These are phyloP conservation scores for Xylaria grammica DNA, from an alignment of 495 filamentous ascomycete genomes.

Conservation along the genomic window DNA sequence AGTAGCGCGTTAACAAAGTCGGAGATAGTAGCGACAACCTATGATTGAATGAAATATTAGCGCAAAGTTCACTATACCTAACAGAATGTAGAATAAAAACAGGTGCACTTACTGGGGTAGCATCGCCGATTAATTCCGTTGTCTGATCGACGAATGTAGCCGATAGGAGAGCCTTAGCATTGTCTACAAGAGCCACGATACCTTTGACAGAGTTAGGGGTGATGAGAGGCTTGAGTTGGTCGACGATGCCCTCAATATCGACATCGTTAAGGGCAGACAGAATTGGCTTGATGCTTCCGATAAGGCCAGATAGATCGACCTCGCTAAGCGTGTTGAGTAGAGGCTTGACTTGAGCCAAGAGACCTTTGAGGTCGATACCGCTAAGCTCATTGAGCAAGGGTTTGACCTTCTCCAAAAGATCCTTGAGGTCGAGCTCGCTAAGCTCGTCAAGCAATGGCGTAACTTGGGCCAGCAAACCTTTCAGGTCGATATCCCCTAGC, in stretches of 20 bases:
- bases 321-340: constrained; percentile 37
- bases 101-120: constrained; percentile 50
- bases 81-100: neutral
- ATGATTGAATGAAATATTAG: constrained; percentile 21
- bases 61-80: neutral
- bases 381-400: constrained; percentile 41
- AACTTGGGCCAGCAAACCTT: constrained; percentile 43
- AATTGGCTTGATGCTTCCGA: constrained; percentile 46
- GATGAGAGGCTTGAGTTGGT: constrained; percentile 46
- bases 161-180: constrained; percentile 48
- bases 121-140: constrained; percentile 55
- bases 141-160: constrained; percentile 52
- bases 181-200: constrained; percentile 46
- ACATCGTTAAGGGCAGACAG: constrained; percentile 39
- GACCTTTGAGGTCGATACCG: constrained; percentile 43
- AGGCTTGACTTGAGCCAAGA: constrained; percentile 40
- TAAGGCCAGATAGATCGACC: constrained; percentile 38
- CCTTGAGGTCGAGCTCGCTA: constrained; percentile 37
- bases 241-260: constrained; percentile 45
- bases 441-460: constrained; percentile 38
- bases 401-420: constrained; percentile 37
- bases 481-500: constrained; percentile 36
- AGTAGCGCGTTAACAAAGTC: constrained; percentile 43
- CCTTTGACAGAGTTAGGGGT: constrained; percentile 46
- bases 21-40: constrained; percentile 44